A percentile compares a stretch with the other conserved stretches of the same genome.
Evolutionary conservation across 164 flowering plant species (phyloP).

Genomic region (Chimonanthus praecox): DNA sequence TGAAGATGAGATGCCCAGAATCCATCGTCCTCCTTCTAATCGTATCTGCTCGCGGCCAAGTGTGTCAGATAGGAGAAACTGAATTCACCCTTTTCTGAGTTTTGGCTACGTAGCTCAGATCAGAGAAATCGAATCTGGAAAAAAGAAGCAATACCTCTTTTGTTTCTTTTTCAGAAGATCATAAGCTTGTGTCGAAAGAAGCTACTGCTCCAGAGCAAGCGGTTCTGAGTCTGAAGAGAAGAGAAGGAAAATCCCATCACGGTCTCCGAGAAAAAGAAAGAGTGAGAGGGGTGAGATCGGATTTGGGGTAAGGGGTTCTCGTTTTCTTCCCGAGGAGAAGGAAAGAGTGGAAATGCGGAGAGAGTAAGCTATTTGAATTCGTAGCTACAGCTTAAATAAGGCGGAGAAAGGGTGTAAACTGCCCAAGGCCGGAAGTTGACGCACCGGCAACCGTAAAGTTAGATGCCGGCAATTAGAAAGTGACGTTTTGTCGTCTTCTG

Average conservation of each 20-base stretch:
- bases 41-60: not conserved
- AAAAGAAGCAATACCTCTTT: not conserved
- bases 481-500: too few relatives aligned
- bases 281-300: too few relatives aligned
- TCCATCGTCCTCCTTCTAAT: slow-evolving; percentile 23
- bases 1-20: slow-evolving; percentile 44
- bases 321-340: not conserved
- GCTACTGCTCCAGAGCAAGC: slow-evolving; percentile 79
- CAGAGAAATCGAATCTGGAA: not conserved
- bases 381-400: not conserved
- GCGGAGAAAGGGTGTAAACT: too few relatives aligned
- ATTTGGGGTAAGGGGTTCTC: too few relatives aligned
- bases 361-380: not conserved
- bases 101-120: too few relatives aligned
- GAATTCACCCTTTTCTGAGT: not conserved
- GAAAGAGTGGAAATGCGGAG: not conserved
- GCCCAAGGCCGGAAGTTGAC: too few relatives aligned
- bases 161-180: slow-evolving; percentile 32
- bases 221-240: slow-evolving; percentile 62
- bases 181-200: slow-evolving; percentile 91
- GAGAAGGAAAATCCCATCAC: slow-evolving; percentile 80
- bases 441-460: too few relatives aligned
- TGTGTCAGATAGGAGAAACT: slow-evolving; percentile 2
- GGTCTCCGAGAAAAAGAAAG: not conserved
- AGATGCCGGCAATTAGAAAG: too few relatives aligned